Evolutionary conservation across 208 protist genomes (phyloP).

Genomic region (Trypanosoma boissoni): DNA sequence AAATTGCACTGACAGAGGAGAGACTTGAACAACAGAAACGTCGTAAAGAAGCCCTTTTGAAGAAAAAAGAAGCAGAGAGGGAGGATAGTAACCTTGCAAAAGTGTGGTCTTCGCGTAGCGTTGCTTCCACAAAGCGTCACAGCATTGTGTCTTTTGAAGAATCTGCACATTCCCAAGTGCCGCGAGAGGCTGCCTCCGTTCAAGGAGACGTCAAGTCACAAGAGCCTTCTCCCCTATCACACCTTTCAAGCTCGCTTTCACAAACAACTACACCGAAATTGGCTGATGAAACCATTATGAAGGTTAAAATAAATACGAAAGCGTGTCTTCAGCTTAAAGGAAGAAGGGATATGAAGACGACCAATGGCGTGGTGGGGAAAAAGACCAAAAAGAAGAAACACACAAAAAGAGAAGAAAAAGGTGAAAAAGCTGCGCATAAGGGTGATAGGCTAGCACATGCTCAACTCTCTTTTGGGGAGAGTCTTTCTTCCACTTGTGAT

Average conservation of each 20-base stretch:
- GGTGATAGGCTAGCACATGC: background rate
- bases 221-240: no score
- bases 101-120: no score
- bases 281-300: background rate
- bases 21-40: constrained; percentile 3
- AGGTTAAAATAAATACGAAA: background rate
- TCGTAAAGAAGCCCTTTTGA: background rate
- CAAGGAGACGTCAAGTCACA: no score
- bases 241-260: no score
- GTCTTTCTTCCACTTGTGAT: no score
- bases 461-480: background rate
- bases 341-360: background rate
- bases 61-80: background rate
- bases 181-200: no score
- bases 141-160: no score
- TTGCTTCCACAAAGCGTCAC: no score
- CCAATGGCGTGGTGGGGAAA: background rate
- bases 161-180: no score
- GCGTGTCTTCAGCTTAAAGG: background rate
- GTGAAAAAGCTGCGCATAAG: background rate
- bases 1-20: constrained; percentile 40
- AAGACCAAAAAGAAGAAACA: constrained; percentile 3
- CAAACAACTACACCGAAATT: no score
- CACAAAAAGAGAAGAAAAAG: background rate
- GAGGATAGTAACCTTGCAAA: no score